Percentiles rank a stretch among this genome's conserved stretches.
Conservation (phyloP, 2,329 filamentous ascomycete species). For the Dryadomyces sulphureus region DNA sequence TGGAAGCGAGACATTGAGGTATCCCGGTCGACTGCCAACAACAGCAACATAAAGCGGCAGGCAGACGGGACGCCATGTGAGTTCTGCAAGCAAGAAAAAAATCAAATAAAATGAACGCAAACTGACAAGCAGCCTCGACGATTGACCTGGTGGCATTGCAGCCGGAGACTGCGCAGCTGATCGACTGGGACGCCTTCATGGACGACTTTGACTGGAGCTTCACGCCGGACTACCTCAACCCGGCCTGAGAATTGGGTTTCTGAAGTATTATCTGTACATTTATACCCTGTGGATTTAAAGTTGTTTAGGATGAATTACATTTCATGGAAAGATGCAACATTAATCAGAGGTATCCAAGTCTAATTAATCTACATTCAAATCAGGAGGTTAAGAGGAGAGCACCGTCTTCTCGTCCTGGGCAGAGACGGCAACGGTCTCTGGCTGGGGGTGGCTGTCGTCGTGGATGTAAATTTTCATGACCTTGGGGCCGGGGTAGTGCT, state of each 20-base stretch:
- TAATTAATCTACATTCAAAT: no score
- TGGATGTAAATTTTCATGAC: slow-evolving; percentile 29
- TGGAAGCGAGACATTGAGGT: slow-evolving; percentile 29
- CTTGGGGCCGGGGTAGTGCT: slow-evolving; percentile 35
- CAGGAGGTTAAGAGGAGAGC: no score
- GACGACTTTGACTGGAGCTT: slow-evolving; percentile 34
- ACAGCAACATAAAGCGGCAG: slow-evolving; percentile 6
- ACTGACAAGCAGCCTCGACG: neutral
- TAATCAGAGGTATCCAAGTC: no score
- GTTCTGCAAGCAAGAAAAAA: no score
- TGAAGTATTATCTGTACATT: no score
- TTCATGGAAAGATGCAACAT: no score
- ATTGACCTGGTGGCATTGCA: slow-evolving; percentile 9
- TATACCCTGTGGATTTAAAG: no score
- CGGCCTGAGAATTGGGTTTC: no score
- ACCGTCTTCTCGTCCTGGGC: neutral
- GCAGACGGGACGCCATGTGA: slow-evolving; percentile 8
- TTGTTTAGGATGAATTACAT: no score
- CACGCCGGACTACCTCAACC: slow-evolving; percentile 13
- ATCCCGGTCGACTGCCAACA: slow-evolving; percentile 19
- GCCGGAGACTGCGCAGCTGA: slow-evolving; percentile 20
- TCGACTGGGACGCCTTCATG: slow-evolving; percentile 36
- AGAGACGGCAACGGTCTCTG: slow-evolving; percentile 6
- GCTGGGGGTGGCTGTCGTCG: slow-evolving; percentile 6
- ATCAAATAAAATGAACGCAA: no score